Conservation (phyloP, 2,329 filamentous ascomycete genomes). For the Ophiostoma ulmi region DNA sequence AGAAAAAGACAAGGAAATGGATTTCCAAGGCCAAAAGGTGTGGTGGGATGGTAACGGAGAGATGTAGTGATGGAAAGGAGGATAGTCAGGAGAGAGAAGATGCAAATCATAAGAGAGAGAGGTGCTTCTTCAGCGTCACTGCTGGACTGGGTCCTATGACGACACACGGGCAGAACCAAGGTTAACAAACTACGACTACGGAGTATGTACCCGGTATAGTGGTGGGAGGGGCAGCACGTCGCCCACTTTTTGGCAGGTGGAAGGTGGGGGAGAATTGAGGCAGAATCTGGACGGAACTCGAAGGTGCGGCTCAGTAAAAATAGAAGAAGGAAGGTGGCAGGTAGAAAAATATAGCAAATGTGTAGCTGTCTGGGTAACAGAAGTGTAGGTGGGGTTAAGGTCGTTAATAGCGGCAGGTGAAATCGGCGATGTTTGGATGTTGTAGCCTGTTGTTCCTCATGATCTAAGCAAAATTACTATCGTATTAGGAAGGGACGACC, state of each 20-base stretch:
- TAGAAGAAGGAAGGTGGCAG: background rate
- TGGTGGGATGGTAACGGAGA: slow-evolving; percentile 1
- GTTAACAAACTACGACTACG: background rate
- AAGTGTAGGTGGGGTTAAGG: background rate
- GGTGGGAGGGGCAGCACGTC: slow-evolving; percentile 15
- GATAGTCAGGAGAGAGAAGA: background rate
- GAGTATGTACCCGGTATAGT: background rate
- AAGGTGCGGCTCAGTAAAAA: background rate
- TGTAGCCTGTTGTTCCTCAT: background rate
- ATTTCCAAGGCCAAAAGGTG: background rate
- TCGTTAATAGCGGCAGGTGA: background rate
- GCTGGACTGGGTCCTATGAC: slow-evolving; percentile 21
- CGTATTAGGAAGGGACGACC: background rate
- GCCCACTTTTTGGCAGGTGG: background rate
- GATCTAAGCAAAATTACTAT: background rate
- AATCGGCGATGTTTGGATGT: background rate
- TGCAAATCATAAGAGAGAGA: background rate
- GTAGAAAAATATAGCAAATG: background rate
- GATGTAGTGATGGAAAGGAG: background rate
- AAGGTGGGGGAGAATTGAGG: slow-evolving; percentile 1
- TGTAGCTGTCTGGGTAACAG: background rate
- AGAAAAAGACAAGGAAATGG: background rate
- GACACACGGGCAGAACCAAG: slow-evolving; percentile 20
- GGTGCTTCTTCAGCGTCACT: background rate
- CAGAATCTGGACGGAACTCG: background rate